Conservation (phyloP, 805 yeast genomes). For the Yarrowia yakushimensis region DNA sequence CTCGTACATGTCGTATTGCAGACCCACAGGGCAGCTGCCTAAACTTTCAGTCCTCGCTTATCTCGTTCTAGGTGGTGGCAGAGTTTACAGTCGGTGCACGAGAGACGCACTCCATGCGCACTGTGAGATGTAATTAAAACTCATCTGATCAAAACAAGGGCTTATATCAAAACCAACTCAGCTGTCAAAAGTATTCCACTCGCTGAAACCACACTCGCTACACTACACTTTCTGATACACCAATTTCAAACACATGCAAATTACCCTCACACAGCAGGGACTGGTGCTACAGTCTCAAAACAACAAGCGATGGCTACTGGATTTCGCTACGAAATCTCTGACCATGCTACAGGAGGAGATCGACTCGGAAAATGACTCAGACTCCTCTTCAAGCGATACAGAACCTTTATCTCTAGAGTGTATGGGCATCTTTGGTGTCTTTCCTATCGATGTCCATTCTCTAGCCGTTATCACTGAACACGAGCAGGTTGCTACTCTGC, state of each 20-base stretch:
- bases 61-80: constrained; percentile 8
- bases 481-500: background rate
- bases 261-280: background rate
- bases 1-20: background rate
- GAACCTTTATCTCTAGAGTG: background rate
- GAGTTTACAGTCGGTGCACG: constrained; percentile 5
- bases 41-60: constrained; percentile 1
- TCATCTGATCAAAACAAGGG: constrained; percentile 20
- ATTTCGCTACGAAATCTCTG: background rate
- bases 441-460: constrained; percentile 10
- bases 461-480: constrained; percentile 10
- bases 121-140: constrained; percentile 21
- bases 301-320: background rate
- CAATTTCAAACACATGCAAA: background rate
- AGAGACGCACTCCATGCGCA: background rate
- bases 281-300: background rate
- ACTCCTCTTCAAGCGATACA: background rate
- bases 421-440: constrained; percentile 6
- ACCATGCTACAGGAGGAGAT: background rate
- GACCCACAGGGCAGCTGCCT: background rate
- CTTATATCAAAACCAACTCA: background rate
- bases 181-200: background rate
- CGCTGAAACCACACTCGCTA: background rate
- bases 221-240: background rate
- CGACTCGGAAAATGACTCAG: background rate